Evolutionary conservation across 139 green algal genomes (phyloP).

Genomic region (Ostreobium quekettii): DNA sequence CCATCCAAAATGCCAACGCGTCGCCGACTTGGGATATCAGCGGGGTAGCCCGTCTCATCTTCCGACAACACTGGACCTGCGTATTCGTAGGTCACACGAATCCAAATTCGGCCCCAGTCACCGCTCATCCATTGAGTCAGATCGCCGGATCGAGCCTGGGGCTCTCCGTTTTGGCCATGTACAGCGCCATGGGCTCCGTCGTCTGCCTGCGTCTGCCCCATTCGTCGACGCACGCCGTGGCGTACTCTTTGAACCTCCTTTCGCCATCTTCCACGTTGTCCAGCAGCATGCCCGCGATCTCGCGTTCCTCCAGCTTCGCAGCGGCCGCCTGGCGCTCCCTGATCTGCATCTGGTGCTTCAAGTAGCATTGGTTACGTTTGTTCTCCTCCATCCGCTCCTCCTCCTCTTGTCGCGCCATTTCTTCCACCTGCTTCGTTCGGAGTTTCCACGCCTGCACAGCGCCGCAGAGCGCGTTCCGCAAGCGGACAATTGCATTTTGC

Average conservation of each 20-base stretch:
- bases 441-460: not conserved
- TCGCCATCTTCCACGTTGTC: not conserved
- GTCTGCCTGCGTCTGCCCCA: not conserved
- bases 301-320: not conserved
- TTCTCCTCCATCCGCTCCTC: not conserved
- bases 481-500: too few relatives aligned
- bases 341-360: not conserved
- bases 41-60: too few relatives aligned
- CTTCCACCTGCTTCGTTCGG: not conserved
- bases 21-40: too few relatives aligned
- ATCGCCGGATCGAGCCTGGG: too few relatives aligned
- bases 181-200: not conserved
- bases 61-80: too few relatives aligned
- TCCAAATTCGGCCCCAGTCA: too few relatives aligned
- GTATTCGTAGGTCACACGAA: too few relatives aligned
- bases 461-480: too few relatives aligned
- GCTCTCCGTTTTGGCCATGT: not conserved
- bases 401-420: not conserved
- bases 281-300: not conserved
- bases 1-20: too few relatives aligned
- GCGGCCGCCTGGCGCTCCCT: not conserved
- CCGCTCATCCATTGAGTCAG: too few relatives aligned
- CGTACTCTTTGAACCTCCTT: not conserved
- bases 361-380: too few relatives aligned
- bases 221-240: not conserved